A percentile compares a stretch with the other conserved stretches of the same genome.
Evolutionary conservation across 192 early-diverging fungal species (phyloP).

Genomic region (Rhizophagus clarus): DNA sequence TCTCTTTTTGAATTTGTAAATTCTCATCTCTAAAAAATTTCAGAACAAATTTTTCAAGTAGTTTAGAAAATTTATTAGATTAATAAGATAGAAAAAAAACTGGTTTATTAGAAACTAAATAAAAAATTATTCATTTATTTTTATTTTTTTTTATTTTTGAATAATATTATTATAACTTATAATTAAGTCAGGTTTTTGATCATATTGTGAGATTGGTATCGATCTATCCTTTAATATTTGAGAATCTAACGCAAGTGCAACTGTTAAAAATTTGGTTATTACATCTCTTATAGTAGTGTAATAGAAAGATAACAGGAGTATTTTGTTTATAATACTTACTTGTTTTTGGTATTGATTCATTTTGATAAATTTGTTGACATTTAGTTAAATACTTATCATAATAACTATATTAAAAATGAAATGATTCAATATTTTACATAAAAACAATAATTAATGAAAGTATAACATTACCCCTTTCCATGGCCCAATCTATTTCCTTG

Average conservation of each 20-base stretch:
- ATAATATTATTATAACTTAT: conserved; percentile 2
- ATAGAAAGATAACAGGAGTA: not conserved
- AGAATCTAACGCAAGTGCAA: conserved; percentile 20
- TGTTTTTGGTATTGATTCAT: conserved; percentile 13
- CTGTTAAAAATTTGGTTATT: conserved; percentile 1
- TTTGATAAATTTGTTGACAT: not conserved
- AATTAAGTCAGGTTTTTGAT: conserved; percentile 26
- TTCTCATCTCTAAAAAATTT: too few species aligned
- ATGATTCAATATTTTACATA: not conserved
- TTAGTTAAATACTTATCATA: conserved; percentile 28
- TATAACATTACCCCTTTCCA: conserved; percentile 28
- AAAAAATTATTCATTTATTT: too few species aligned
- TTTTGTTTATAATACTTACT: conserved; percentile 5
- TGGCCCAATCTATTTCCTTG: conserved; percentile 27
- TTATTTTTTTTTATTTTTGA: not conserved
- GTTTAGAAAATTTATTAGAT: too few species aligned
- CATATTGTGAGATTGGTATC: not conserved
- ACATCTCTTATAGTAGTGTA: not conserved
- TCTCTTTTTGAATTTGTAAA: too few species aligned
- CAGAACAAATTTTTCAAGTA: too few species aligned
- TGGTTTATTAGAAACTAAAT: too few species aligned
- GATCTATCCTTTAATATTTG: conserved; percentile 24
- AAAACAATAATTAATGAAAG: not conserved
- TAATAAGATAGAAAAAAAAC: too few species aligned
- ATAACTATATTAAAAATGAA: not conserved